Evolutionary conservation across 2,329 filamentous ascomycete genomes (phyloP).

Genomic region (Camillea tinctor): DNA sequence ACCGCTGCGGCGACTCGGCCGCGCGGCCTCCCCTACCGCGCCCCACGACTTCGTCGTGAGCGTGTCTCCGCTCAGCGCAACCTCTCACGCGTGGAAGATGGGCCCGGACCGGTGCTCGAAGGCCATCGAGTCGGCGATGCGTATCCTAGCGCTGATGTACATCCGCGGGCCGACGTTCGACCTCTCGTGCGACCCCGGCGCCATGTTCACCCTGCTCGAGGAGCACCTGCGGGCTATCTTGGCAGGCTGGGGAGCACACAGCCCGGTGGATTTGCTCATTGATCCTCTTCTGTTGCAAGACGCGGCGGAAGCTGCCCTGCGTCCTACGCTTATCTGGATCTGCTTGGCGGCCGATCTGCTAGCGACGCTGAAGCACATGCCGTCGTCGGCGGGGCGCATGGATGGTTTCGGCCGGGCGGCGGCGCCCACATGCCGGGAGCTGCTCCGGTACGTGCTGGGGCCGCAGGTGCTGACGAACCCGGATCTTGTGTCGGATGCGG

Average conservation of each 20-base stretch:
- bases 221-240: background rate
- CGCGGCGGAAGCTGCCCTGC: background rate
- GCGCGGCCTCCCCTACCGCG: background rate
- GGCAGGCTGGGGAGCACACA: background rate
- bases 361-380: background rate
- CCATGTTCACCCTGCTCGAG: conserved; percentile 1
- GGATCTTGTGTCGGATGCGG: conserved; percentile 7
- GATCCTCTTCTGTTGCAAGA: conserved; percentile 6
- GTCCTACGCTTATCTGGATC: conserved; percentile 10
- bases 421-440: background rate
- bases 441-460: conserved; percentile 2
- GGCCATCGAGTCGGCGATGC: conserved; percentile 6
- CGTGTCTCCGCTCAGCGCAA: background rate
- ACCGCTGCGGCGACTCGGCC: conserved; percentile 3
- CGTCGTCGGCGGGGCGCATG: no score
- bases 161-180: conserved; percentile 13
- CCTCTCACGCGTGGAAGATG: background rate
- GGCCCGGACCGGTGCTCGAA: background rate
- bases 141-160: conserved; percentile 8
- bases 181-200: conserved; percentile 7
- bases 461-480: background rate
- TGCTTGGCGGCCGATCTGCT: conserved; percentile 6
- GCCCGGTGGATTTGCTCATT: background rate
- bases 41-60: background rate
- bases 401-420: no score